These are phyloP conservation scores for Besnoitia besnoiti DNA, from an alignment of 169 alveolate genomes.

Conservation along the genomic window DNA sequence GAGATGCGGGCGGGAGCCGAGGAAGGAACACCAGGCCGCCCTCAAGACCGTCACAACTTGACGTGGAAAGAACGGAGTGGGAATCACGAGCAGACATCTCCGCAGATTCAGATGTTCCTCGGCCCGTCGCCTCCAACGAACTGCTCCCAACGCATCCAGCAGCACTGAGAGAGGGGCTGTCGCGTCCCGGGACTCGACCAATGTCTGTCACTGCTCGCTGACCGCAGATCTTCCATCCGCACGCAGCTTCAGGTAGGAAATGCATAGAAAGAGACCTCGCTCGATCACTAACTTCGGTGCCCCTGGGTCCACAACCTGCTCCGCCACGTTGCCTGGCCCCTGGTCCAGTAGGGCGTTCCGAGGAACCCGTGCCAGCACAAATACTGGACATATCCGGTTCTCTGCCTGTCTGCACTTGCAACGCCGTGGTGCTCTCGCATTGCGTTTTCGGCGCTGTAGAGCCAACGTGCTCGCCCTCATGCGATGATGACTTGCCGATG, in stretches of 20 bases:
- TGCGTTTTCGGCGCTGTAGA: too few relatives aligned
- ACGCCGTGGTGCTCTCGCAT: too few relatives aligned
- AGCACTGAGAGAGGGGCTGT: not conserved
- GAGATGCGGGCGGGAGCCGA: constrained; percentile 24
- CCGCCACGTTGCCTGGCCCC: too few relatives aligned
- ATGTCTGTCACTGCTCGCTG: not conserved
- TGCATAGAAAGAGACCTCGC: too few relatives aligned
- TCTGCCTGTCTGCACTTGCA: too few relatives aligned
- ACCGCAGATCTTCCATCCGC: not conserved
- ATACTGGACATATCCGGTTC: too few relatives aligned
- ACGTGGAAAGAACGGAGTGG: not conserved
- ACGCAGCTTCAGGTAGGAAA: constrained; percentile 8
- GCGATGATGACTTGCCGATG: too few relatives aligned
- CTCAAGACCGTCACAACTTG: not conserved
- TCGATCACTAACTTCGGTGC: too few relatives aligned
- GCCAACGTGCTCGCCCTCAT: too few relatives aligned
- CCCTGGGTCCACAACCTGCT: too few relatives aligned
- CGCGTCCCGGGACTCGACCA: not conserved
- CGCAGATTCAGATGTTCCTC: not conserved
- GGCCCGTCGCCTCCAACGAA: not conserved
- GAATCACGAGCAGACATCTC: not conserved
- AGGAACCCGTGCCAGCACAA: too few relatives aligned
- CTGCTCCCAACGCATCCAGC: not conserved
- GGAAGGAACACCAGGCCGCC: not conserved
- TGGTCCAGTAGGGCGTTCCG: too few relatives aligned